Evolutionary conservation across 129 eudicot genomes (phyloP).

Genomic region (Dittrichia graveolens): DNA sequence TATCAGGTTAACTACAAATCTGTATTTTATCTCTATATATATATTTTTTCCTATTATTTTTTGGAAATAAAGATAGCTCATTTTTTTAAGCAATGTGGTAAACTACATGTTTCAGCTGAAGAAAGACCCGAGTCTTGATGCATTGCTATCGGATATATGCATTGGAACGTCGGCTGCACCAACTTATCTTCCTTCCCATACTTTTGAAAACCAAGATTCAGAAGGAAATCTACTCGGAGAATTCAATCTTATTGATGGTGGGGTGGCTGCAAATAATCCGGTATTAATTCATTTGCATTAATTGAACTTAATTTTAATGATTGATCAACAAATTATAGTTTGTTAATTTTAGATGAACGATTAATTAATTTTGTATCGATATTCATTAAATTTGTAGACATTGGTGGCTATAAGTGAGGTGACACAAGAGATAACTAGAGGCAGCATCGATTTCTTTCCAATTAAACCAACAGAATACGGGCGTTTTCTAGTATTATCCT

Average conservation of each 20-base stretch:
- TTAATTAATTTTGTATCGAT: neutral
- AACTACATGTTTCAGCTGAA: constrained; percentile 39
- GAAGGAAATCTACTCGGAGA: constrained; percentile 32
- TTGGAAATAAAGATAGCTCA: too few relatives aligned
- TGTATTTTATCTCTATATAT: neutral
- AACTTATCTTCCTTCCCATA: constrained; percentile 57
- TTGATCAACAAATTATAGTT: neutral
- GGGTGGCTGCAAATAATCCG: constrained; percentile 77
- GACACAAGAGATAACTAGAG: constrained; percentile 42
- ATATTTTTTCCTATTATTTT: too few relatives aligned
- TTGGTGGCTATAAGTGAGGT: constrained; percentile 63
- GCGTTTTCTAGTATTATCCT: constrained; percentile 50
- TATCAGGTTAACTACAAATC: constrained; percentile 39
- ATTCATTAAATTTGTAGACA: constrained; percentile 34
- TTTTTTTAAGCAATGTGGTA: too few relatives aligned
- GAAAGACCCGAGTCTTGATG: constrained; percentile 49
- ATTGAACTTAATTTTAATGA: too few relatives aligned
- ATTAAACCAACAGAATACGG: constrained; percentile 55
- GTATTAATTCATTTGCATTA: constrained; percentile 20
- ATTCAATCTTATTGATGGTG: constrained; percentile 75
- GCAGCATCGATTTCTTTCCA: constrained; percentile 47
- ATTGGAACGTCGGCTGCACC: constrained; percentile 79
- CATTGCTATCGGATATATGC: constrained; percentile 53
- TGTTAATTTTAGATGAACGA: too few relatives aligned
- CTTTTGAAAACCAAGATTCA: constrained; percentile 34